phyloP scores from a whole-genome alignment of 805 yeast genomes.

The Ascoidea tarda region DNA sequence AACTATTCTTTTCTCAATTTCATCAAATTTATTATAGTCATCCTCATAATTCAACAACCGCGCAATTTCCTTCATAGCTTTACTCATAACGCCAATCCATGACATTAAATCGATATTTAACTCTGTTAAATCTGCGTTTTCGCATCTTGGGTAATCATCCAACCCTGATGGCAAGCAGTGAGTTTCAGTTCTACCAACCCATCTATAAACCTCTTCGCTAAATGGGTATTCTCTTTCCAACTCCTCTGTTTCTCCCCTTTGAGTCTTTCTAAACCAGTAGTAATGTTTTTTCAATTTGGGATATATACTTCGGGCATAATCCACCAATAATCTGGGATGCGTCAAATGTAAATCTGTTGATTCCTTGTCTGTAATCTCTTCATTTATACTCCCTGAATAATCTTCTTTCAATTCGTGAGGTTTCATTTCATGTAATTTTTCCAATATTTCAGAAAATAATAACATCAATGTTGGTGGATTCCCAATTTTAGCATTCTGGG shows the following conservation, averaged over 20 bases:
- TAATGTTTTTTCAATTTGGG: slow-evolving; percentile 68
- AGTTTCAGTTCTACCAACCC: slow-evolving; percentile 82
- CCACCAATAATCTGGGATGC: slow-evolving; percentile 42
- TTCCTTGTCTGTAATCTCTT: slow-evolving; percentile 8
- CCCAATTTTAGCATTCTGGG: slow-evolving; percentile 80
- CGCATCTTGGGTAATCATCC: slow-evolving; percentile 89
- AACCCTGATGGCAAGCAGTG: slow-evolving; percentile 89
- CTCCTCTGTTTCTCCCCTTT: slow-evolving; percentile 58
- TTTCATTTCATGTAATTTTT: slow-evolving; percentile 21
- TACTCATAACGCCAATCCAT: slow-evolving; percentile 91
- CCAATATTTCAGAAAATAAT: slow-evolving; percentile 44
- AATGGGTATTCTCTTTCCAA: slow-evolving; percentile 45
- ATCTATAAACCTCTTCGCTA: slow-evolving; percentile 58
- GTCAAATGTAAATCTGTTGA: slow-evolving; percentile 39
- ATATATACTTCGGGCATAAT: slow-evolving; percentile 51
- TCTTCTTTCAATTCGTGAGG: neutral
- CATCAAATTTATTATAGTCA: slow-evolving; percentile 40
- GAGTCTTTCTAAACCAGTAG: slow-evolving; percentile 75
- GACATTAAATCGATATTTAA: slow-evolving; percentile 78
- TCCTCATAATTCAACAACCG: slow-evolving; percentile 38
- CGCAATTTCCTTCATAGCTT: slow-evolving; percentile 67
- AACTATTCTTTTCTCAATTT: slow-evolving; percentile 40
- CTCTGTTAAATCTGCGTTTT: slow-evolving; percentile 74
- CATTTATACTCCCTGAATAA: neutral
- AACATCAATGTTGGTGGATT: slow-evolving; percentile 92